Evolutionary conservation across 176 grass and related monocot genomes (phyloP).

Genomic region (Triticum monococcum): DNA sequence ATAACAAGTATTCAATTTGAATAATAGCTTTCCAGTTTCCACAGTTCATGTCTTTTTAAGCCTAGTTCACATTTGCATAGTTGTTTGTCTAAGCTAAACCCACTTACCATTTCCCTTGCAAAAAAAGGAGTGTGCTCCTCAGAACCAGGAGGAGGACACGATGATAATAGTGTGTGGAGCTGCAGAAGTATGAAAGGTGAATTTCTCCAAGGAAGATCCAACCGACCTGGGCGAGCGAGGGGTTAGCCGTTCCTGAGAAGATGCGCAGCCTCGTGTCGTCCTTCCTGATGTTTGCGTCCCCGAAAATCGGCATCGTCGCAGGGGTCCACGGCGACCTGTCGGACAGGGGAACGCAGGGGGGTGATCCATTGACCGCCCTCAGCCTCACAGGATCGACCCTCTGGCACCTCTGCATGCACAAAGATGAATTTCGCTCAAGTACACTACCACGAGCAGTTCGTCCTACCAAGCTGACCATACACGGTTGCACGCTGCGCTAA

Average conservation of each 20-base stretch:
- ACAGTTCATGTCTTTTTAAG: neutral
- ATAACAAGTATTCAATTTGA: neutral
- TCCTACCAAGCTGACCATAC: neutral
- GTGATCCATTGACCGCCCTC: slow-evolving; percentile 60
- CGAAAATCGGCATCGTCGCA: slow-evolving; percentile 28
- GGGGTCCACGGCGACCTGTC: slow-evolving; percentile 31
- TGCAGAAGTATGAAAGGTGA: neutral
- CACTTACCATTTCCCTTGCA: neutral
- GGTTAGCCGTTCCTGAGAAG: slow-evolving; percentile 90
- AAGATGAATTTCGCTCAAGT: neutral
- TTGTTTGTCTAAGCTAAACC: neutral
- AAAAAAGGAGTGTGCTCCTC: neutral
- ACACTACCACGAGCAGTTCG: neutral
- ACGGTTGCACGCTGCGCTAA: neutral
- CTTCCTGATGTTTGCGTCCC: slow-evolving; percentile 27
- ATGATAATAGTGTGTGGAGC: neutral
- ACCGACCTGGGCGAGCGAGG: slow-evolving; percentile 69
- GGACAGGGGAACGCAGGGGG: slow-evolving; percentile 25
- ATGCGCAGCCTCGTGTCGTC: slow-evolving; percentile 84
- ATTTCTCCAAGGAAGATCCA: neutral
- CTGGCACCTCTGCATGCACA: slow-evolving; percentile 57
- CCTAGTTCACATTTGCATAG: neutral
- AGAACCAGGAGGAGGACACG: neutral
- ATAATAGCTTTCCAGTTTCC: neutral
- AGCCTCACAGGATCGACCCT: slow-evolving; percentile 51